phyloP scores from a whole-genome alignment of 2,329 filamentous ascomycete species.

The Exophiala sideris region DNA sequence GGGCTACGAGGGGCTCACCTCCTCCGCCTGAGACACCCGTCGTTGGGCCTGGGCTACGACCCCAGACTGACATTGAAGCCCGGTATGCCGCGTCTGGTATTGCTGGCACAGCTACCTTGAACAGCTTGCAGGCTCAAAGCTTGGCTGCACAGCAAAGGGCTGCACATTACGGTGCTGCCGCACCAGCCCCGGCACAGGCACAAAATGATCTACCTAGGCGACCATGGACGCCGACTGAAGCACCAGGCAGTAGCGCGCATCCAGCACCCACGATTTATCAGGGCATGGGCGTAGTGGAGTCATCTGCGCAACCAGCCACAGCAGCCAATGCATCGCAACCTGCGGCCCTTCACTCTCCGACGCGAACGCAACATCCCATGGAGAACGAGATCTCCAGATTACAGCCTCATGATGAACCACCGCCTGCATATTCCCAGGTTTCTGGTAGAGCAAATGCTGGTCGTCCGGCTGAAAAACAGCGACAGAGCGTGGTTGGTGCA shows the following conservation, averaged over 20 bases:
- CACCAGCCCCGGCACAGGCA: slow-evolving; percentile 41
- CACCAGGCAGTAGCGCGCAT: slow-evolving; percentile 79
- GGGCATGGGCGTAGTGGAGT: slow-evolving; percentile 68
- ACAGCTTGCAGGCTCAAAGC: slow-evolving; percentile 74
- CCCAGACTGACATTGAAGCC: slow-evolving; percentile 80
- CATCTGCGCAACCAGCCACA: slow-evolving; percentile 38
- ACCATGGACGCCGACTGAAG: slow-evolving; percentile 94
- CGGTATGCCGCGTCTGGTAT: slow-evolving; percentile 90
- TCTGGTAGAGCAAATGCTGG: slow-evolving; percentile 48
- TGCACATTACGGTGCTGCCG: slow-evolving; percentile 63
- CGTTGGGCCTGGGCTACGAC: slow-evolving; percentile 61
- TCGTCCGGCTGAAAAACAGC: slow-evolving; percentile 74
- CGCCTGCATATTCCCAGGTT: slow-evolving; percentile 91
- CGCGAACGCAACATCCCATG: slow-evolving; percentile 63
- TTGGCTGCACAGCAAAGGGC: slow-evolving; percentile 71
- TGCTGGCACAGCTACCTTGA: slow-evolving; percentile 78
- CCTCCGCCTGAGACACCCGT: slow-evolving; percentile 92
- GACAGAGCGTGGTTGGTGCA: slow-evolving; percentile 38
- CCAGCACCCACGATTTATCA: slow-evolving; percentile 91
- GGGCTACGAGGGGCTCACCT: slow-evolving; percentile 86
- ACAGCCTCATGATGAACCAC: slow-evolving; percentile 64
- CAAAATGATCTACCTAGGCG: slow-evolving; percentile 47
- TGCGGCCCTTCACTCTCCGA: slow-evolving; percentile 28
- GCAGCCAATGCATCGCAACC: slow-evolving; percentile 38
- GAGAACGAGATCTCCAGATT: slow-evolving; percentile 84